Percentiles rank a stretch among this genome's conserved stretches.
These are phyloP conservation scores for Talaromyces verruculosus DNA, from an alignment of 2,329 filamentous ascomycete genomes.

Conservation along the genomic window DNA sequence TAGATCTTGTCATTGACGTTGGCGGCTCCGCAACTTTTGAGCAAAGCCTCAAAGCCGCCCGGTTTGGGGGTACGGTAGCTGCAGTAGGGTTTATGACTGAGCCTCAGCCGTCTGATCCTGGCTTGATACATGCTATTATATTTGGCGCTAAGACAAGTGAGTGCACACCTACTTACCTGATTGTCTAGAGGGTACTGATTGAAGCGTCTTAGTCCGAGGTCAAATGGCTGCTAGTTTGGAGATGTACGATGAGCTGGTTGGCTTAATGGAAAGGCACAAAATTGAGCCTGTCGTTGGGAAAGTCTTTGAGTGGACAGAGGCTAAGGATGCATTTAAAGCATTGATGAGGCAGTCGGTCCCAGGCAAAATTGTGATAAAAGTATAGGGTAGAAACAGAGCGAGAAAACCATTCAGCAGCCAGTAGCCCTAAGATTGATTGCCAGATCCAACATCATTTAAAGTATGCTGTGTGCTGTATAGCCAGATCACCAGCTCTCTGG, in stretches of 20 bases:
- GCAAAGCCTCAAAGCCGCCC: constrained; percentile 42
- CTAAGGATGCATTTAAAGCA: background rate
- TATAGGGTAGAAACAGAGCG: background rate
- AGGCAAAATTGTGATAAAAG: constrained; percentile 6
- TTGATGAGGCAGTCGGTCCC: background rate
- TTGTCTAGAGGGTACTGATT: background rate
- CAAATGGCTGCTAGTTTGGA: constrained; percentile 1
- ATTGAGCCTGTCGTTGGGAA: background rate
- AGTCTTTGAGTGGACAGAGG: background rate
- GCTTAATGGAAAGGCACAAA: background rate
- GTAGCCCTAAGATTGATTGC: too few species aligned
- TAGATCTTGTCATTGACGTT: constrained; percentile 43
- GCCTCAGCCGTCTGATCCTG: constrained; percentile 1
- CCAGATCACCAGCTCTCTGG: too few species aligned
- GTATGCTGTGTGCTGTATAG: too few species aligned
- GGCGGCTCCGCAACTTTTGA: constrained; percentile 44
- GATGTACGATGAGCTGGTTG: constrained; percentile 8
- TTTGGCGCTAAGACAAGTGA: constrained; percentile 5
- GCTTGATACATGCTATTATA: background rate
- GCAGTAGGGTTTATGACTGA: constrained; percentile 53
- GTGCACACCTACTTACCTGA: background rate
- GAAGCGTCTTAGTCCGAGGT: background rate
- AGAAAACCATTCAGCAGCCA: too few species aligned
- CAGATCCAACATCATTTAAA: too few species aligned
- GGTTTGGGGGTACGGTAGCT: constrained; percentile 42